These are phyloP conservation scores for Didymella pinodella DNA, from an alignment of 2,329 filamentous ascomycete genomes.

Conservation along the genomic window DNA sequence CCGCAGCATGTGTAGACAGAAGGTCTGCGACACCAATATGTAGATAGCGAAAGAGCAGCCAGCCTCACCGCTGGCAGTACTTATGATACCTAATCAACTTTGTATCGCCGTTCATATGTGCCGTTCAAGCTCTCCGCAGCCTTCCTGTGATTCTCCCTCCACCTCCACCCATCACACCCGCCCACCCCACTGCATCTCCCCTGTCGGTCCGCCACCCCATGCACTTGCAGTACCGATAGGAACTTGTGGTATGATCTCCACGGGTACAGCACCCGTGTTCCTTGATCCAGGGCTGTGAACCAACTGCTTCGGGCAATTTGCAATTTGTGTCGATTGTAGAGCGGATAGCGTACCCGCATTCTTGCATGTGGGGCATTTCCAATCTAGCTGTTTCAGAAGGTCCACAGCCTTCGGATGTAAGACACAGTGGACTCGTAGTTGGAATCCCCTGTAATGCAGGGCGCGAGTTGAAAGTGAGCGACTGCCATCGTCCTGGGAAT, in stretches of 20 bases:
- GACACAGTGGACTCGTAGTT: background rate
- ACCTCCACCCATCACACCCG: background rate
- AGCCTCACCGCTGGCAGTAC: background rate
- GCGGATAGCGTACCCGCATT: slow-evolving; percentile 8
- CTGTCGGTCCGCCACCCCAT: background rate
- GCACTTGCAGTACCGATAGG: background rate
- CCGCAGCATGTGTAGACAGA: background rate
- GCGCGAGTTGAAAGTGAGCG: background rate
- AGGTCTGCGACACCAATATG: background rate
- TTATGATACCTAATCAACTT: background rate
- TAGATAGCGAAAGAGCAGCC: background rate
- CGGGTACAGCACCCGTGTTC: background rate
- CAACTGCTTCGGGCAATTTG: slow-evolving; percentile 2
- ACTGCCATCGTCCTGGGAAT: background rate
- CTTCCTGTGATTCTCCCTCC: background rate
- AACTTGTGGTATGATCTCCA: background rate
- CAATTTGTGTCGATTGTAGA: slow-evolving; percentile 2
- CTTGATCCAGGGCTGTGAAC: background rate
- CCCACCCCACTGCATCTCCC: background rate
- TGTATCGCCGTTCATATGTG: background rate
- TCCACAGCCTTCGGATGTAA: background rate
- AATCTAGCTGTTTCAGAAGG: background rate
- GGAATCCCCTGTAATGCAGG: background rate
- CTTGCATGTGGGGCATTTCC: background rate
- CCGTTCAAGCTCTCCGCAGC: background rate